Evolutionary conservation across 2,329 filamentous ascomycete genomes (phyloP).

Genomic region (Cladophialophora carrionii): DNA sequence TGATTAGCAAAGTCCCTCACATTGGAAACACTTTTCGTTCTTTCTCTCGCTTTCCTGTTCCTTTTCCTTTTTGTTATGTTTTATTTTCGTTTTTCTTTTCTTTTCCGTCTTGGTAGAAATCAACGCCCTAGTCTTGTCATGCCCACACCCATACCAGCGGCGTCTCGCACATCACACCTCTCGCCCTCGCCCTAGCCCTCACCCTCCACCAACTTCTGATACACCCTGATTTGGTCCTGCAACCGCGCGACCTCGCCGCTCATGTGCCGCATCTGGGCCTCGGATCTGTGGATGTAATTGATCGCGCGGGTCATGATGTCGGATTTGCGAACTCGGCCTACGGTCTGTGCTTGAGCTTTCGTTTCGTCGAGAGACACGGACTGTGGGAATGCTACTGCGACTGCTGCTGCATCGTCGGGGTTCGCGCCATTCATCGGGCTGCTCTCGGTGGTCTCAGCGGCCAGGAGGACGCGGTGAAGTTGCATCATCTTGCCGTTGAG

Average conservation of each 20-base stretch:
- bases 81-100: no score
- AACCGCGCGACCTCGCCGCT: slow-evolving; percentile 24
- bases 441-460: slow-evolving; percentile 8
- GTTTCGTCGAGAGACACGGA: not conserved
- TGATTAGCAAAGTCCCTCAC: no score
- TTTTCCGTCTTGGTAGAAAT: no score
- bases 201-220: slow-evolving; percentile 11
- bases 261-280: slow-evolving; percentile 24
- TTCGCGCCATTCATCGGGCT: not conserved
- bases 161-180: not conserved
- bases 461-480: slow-evolving; percentile 26
- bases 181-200: not conserved
- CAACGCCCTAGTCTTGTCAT: no score
- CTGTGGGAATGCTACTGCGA: no score
- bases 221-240: slow-evolving; percentile 20
- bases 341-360: not conserved
- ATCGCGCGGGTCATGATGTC: slow-evolving; percentile 33
- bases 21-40: no score
- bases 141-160: no score
- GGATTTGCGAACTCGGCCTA: slow-evolving; percentile 27
- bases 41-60: no score
- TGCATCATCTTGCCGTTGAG: slow-evolving; percentile 33
- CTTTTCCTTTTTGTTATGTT: no score
- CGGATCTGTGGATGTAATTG: slow-evolving; percentile 28
- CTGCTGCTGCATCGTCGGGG: not conserved